Evolutionary conservation across 1,284 basidiomycete species (phyloP).

Genomic region (Peniophora sp.): DNA sequence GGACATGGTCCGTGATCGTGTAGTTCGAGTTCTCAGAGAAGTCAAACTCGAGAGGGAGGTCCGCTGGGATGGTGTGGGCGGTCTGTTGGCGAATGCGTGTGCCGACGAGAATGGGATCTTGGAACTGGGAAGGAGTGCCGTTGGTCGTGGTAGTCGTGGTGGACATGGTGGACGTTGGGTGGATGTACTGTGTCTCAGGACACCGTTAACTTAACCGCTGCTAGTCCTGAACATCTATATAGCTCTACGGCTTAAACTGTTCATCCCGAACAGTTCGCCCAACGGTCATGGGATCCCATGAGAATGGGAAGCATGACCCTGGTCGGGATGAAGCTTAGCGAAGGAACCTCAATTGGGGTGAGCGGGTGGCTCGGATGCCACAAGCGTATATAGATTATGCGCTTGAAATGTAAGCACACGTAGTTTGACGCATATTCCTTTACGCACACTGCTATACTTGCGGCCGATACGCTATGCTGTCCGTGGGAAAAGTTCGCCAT

Average conservation of each 20-base stretch:
- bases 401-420: no score
- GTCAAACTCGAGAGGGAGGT: conserved; percentile 27
- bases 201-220: background rate
- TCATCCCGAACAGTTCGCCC: background rate
- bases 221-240: background rate
- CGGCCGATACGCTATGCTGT: no score
- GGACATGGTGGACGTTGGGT: no score
- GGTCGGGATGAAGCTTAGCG: background rate
- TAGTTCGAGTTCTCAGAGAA: conserved; percentile 25
- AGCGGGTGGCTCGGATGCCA: no score
- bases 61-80: conserved; percentile 24
- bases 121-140: conserved; percentile 19
- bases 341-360: no score
- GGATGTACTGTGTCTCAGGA: no score
- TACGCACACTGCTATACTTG: no score
- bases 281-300: background rate
- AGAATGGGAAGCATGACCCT: background rate
- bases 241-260: background rate
- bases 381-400: no score
- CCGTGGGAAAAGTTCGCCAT: no score
- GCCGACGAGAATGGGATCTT: conserved; percentile 27
- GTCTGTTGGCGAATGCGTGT: conserved; percentile 29
- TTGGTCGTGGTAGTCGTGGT: background rate
- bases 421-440: no score
- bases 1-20: conserved; percentile 28